These are phyloP conservation scores for Fusarium torreyae DNA, from an alignment of 2,329 filamentous ascomycete species.

Conservation along the genomic window DNA sequence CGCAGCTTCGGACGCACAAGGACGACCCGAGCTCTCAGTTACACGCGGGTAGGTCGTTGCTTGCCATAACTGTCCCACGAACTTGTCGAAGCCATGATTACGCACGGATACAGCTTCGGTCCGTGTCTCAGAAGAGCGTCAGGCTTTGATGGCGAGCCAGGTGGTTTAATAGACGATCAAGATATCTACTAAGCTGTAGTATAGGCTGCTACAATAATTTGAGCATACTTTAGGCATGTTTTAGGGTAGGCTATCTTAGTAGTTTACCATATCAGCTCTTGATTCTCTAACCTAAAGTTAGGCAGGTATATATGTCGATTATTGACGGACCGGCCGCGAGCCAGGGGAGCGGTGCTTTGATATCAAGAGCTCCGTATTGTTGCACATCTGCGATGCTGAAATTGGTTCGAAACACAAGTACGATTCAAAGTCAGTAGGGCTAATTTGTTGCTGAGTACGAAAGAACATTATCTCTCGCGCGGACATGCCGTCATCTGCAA, in stretches of 20 bases:
- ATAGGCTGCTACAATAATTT: too few species aligned
- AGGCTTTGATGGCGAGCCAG: slow-evolving; percentile 11
- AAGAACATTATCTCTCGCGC: not conserved
- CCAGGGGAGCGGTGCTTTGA: too few species aligned
- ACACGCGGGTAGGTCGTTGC: slow-evolving; percentile 14
- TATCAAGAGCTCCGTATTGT: slow-evolving; percentile 12
- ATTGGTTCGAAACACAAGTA: slow-evolving; percentile 16
- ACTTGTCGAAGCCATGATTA: slow-evolving; percentile 18
- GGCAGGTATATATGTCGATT: too few species aligned
- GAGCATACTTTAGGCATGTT: too few species aligned
- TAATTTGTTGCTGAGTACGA: slow-evolving; percentile 1
- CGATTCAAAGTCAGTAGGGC: slow-evolving; percentile 1
- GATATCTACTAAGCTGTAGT: too few species aligned
- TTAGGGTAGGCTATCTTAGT: too few species aligned
- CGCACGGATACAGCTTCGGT: slow-evolving; percentile 18
- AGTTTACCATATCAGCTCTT: too few species aligned
- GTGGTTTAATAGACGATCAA: not conserved
- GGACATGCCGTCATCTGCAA: slow-evolving; percentile 2
- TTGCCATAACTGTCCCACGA: slow-evolving; percentile 8
- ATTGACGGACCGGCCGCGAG: too few species aligned
- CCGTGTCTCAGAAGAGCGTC: slow-evolving; percentile 25
- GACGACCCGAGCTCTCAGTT: slow-evolving; percentile 12
- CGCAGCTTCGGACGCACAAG: slow-evolving; percentile 25
- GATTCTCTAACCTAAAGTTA: too few species aligned
- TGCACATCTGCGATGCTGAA: slow-evolving; percentile 14